Conservation (phyloP, 345 rosid genomes). For the Populus deltoides region DNA sequence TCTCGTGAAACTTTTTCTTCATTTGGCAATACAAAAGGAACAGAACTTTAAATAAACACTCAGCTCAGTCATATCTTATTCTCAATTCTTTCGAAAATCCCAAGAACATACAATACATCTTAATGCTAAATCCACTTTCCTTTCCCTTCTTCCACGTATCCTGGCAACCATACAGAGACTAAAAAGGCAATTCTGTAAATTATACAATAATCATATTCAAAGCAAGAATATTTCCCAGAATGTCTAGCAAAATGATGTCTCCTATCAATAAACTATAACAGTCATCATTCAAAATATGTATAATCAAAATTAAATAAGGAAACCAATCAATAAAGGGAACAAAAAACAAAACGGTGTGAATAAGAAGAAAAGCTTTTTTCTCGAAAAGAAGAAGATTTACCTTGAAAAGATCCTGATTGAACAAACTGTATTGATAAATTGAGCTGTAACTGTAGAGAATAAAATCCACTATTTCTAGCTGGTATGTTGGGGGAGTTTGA, state of each 20-base stretch:
- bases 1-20: background rate
- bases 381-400: background rate
- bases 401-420: slow-evolving; percentile 6
- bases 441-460: background rate
- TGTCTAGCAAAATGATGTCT: background rate
- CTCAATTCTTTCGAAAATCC: background rate
- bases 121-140: background rate
- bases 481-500: background rate
- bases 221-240: background rate
- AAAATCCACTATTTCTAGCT: background rate
- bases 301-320: background rate
- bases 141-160: background rate
- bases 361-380: background rate
- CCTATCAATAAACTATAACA: background rate
- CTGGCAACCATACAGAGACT: background rate
- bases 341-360: background rate
- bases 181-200: background rate
- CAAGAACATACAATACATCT: background rate
- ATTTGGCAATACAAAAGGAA: background rate
- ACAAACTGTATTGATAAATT: background rate
- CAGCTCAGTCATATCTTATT: background rate
- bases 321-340: background rate
- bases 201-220: background rate
- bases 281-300: background rate
- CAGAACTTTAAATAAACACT: background rate